Base-by-base conservation (phyloP, 495 filamentous ascomycete genomes). In the Haplographium delicatum region DNA sequence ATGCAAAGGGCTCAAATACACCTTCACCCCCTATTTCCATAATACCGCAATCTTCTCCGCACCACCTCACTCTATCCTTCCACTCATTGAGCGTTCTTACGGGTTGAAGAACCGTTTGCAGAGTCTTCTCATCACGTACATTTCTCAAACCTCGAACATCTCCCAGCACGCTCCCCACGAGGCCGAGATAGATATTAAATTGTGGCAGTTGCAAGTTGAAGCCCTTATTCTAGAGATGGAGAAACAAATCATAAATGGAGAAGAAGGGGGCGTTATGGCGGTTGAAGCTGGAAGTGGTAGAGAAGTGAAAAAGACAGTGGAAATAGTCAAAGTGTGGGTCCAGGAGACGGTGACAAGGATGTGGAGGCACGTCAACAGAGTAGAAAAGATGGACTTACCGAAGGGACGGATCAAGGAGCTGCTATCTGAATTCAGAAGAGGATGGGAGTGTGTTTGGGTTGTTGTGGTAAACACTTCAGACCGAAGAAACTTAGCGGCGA, bases 21-120 rank as follows among this genome's bases (percentile, higher is more conserved):
- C 34, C 23, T 59, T 59, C 48, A 56, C 42, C 4, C 23, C 51
- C 3, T 59, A 59, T 18, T 59, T 59, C 33, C 57, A 59, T 34
- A 58, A 58, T 23, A 47, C 30, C 0, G 31, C 20, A 0, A 38
- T 52, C 24, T 59, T 59, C 49, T 18, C 23, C 30, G 8, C 30
- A 5, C 52, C 57, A 41, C 57, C 57, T 15, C 57, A 59, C 26
- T 26, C 3, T 5, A 25, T 59, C 1, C 28, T 59, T 6, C 15
- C 22, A 1, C 16, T 37, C 8, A 30, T 59, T 11, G 57, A 59
- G 33, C 26, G 42, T 7, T 48, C 43, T 3, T 59, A 59, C 28
- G n/a, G 44, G 1, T 23, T 59, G 19, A 59, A 46, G 30, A 47
- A 55, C 19, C 51, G 39, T 1, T 43, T 59, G 1, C 34, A 52